Base-by-base conservation (phyloP, 129 eudicot species). In the Pulicaria dysenterica region DNA sequence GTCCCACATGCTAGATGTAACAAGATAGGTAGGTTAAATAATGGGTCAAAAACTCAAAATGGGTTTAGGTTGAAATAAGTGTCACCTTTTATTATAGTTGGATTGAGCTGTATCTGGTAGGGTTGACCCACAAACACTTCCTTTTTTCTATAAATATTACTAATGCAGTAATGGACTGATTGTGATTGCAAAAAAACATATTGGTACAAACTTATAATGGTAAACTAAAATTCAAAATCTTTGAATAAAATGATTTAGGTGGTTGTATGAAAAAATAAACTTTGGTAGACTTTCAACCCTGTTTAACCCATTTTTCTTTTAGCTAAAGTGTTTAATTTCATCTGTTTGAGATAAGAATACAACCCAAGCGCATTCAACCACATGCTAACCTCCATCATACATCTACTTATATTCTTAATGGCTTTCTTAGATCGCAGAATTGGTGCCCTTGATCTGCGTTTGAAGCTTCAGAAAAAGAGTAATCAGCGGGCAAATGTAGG, bases 401-500 rank as follows among this genome's bases (percentile, higher is more conserved):
- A 5, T 58, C 9, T 69, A 47, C 58, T 50, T 47, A 36, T 24
- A 19, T 51, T 50, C 3, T 43, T 42, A 64, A 15, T 72, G 75
- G 38, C 71, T 63, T 75, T 44, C 37, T 82, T 56, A 88, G 98
- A 73, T 74, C 85, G 77, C 74, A 85, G 80, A 67, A 69, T 87
- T 80, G 96, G 94, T 71, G 82, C 59, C 15, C 79, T 64, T 64
- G 99, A 94, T 76, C 99, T 94, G 39, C 99, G 99, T 49, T 76
- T 84, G 65, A 94, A 90, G 81, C 97, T 94, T n/a, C 99, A 88
- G 81, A 90, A 80, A 71, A 94, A 85, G 87, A 83, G 70, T 74
- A 69, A 62, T 62, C 89, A 82, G 59, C 84, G 77, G 46, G 84
- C 78, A 60, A 51, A 74, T 62, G 66, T 13, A 53, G 75, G 81